Conservation (phyloP, 2,329 filamentous ascomycete species). For the Trichoderma hamatum region DNA sequence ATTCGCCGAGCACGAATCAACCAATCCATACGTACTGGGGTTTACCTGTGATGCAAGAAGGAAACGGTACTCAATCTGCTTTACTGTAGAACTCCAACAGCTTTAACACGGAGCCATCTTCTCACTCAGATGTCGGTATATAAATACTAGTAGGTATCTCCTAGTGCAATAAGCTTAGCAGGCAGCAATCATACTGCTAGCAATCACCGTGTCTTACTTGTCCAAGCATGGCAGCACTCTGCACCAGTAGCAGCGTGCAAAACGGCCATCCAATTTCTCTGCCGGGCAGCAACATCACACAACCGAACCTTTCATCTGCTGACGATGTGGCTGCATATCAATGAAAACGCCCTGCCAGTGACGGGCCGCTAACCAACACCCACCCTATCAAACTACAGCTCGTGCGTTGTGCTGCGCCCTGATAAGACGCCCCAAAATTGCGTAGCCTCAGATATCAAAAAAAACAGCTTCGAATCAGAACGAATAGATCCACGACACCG, state of each 20-base stretch:
- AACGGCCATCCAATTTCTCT: not conserved
- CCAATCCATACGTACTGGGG: not conserved
- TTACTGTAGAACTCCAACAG: not conserved
- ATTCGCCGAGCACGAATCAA: not conserved
- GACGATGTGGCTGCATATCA: not conserved
- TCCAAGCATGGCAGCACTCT: not conserved
- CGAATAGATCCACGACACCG: no score
- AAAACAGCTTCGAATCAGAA: no score
- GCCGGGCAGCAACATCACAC: not conserved
- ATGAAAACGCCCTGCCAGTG: not conserved
- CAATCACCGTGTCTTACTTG: not conserved
- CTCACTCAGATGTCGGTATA: not conserved
- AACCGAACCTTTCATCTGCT: not conserved
- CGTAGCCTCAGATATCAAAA: not conserved
- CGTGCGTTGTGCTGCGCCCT: not conserved
- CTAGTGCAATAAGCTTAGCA: not conserved
- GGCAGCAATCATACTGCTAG: not conserved
- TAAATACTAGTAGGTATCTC: not conserved
- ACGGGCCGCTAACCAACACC: not conserved
- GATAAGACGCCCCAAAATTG: not conserved
- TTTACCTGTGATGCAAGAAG: not conserved
- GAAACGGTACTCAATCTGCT: not conserved
- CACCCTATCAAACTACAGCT: not conserved
- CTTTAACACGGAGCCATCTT: not conserved
- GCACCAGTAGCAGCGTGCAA: not conserved